Evolutionary conservation across 768 basidiomycete species (phyloP).

Genomic region (Mycena amicta): DNA sequence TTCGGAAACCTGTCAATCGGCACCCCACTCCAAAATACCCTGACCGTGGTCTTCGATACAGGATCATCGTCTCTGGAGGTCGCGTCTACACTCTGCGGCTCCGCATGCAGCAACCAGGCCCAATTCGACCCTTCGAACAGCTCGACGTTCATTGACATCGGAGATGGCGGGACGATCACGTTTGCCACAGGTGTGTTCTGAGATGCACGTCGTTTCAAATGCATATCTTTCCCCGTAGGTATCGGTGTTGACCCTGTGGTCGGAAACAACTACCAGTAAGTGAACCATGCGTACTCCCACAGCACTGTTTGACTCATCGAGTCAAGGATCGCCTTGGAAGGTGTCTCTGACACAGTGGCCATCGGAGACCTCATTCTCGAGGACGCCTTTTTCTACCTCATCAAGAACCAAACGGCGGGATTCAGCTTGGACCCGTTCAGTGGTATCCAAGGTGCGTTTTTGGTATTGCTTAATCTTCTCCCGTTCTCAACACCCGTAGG

Average conservation of each 20-base stretch:
- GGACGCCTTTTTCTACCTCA: not conserved
- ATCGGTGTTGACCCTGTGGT: conserved; percentile 61
- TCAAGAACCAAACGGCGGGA: conserved; percentile 45
- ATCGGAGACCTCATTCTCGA: conserved; percentile 42
- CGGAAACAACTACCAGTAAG: conserved; percentile 48
- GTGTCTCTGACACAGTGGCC: conserved; percentile 56
- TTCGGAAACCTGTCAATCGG: too few species aligned
- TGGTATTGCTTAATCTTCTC: not conserved
- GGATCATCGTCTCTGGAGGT: conserved; percentile 36
- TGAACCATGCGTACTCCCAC: too few species aligned
- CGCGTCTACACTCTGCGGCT: conserved; percentile 40
- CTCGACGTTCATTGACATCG: conserved; percentile 51
- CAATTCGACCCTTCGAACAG: conserved; percentile 52
- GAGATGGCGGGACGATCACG: conserved; percentile 44
- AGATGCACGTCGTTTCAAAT: too few species aligned
- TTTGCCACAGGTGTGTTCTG: conserved; percentile 51
- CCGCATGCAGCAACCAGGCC: conserved; percentile 34
- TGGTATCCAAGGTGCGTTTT: conserved; percentile 55
- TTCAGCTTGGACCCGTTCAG: conserved; percentile 59
- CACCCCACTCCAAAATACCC: conserved; percentile 54
- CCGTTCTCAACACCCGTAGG: too few species aligned
- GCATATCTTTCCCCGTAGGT: too few species aligned
- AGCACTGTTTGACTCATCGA: too few species aligned
- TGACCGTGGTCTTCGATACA: conserved; percentile 60
- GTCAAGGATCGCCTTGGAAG: too few species aligned